Percentiles rank a stretch among this genome's conserved stretches.
Evolutionary conservation across 345 rosid genomes (phyloP).

Genomic region (Euphorbia pulcherrima): DNA sequence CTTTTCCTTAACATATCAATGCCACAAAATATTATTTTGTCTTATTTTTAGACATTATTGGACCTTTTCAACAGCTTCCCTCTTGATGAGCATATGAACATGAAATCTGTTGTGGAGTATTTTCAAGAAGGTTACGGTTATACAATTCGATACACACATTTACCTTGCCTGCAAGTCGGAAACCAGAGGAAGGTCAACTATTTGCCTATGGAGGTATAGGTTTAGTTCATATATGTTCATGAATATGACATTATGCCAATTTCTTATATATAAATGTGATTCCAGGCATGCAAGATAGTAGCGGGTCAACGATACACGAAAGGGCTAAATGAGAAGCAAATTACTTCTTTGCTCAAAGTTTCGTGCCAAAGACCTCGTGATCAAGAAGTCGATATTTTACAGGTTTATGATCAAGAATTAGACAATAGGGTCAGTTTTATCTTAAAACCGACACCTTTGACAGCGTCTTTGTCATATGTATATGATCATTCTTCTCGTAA

Average conservation of each 20-base stretch:
- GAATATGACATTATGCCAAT: not conserved
- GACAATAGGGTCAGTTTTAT: too few relatives aligned
- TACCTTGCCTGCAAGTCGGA: slow-evolving; percentile 45
- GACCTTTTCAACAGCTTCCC: slow-evolving; percentile 32
- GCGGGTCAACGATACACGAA: slow-evolving; percentile 43
- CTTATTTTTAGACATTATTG: too few relatives aligned
- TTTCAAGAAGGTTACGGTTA: slow-evolving; percentile 37
- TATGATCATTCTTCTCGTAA: too few relatives aligned
- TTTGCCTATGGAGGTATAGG: slow-evolving; percentile 46
- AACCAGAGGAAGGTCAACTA: slow-evolving; percentile 32
- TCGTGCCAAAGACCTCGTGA: slow-evolving; percentile 40
- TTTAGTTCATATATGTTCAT: not conserved
- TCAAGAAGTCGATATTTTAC: slow-evolving; percentile 32
- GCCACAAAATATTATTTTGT: too few relatives aligned
- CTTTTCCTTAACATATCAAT: too few relatives aligned
- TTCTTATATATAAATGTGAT: not conserved
- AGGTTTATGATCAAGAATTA: too few relatives aligned
- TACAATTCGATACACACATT: slow-evolving; percentile 29
- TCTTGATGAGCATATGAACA: slow-evolving; percentile 36
- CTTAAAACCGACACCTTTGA: too few relatives aligned
- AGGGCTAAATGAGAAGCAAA: slow-evolving; percentile 39
- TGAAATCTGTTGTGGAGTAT: slow-evolving; percentile 43
- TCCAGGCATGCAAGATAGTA: slow-evolving; percentile 41
- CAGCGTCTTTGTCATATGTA: too few relatives aligned
- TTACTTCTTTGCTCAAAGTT: slow-evolving; percentile 35